Percentiles rank a stretch among this genome's conserved stretches.
Evolutionary conservation across 2,329 filamentous ascomycete species (phyloP).

Genomic region (Emmonsiellopsis sp.): DNA sequence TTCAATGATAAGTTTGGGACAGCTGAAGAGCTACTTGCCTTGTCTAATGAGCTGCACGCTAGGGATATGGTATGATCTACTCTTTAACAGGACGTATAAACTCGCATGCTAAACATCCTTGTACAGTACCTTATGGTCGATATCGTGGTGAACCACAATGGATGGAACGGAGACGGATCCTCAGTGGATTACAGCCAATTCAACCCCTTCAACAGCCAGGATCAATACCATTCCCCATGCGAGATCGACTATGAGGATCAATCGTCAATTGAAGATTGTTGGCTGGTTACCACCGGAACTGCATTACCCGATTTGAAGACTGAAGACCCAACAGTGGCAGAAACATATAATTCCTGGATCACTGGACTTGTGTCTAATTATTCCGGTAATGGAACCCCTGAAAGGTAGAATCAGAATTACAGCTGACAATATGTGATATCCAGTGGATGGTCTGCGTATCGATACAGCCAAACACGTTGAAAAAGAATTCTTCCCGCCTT

Average conservation of each 20-base stretch:
- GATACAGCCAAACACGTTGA: constrained; percentile 42
- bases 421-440: constrained; percentile 31
- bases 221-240: constrained; percentile 55
- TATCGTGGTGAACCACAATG: constrained; percentile 41
- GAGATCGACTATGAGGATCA: constrained; percentile 46
- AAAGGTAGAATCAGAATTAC: constrained; percentile 25
- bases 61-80: constrained; percentile 29
- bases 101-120: constrained; percentile 28
- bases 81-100: background rate
- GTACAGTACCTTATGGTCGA: constrained; percentile 46
- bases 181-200: constrained; percentile 48
- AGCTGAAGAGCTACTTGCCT: constrained; percentile 36
- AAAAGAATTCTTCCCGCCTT: constrained; percentile 31
- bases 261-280: constrained; percentile 39
- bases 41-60: constrained; percentile 37
- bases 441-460: constrained; percentile 43
- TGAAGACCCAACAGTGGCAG: constrained; percentile 39
- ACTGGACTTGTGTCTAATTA: constrained; percentile 49
- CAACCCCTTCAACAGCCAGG: constrained; percentile 46
- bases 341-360: constrained; percentile 52
- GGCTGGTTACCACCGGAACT: constrained; percentile 45
- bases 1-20: constrained; percentile 44
- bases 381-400: constrained; percentile 42
- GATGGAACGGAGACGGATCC: constrained; percentile 36
- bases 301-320: constrained; percentile 56